phyloP scores from a whole-genome alignment of 306 rosid species.

The Adenanthera pavonina region DNA sequence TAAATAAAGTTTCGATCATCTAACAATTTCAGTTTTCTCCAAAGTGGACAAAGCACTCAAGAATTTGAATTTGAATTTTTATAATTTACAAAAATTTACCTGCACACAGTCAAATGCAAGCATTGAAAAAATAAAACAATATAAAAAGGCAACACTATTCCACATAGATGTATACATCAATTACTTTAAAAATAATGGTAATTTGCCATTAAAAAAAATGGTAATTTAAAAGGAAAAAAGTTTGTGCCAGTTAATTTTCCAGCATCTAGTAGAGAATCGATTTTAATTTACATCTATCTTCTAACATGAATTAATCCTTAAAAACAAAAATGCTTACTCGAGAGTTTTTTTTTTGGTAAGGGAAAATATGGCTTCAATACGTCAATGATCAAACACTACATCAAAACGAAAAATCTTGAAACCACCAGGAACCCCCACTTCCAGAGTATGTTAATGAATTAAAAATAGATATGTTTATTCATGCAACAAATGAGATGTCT shows the following conservation, averaged over 20 bases:
- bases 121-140: neutral
- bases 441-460: conserved; percentile 22
- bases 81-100: neutral
- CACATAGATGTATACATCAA: neutral
- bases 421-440: neutral
- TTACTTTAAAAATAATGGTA: neutral
- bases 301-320: neutral
- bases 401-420: conserved; percentile 2
- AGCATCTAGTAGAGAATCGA: conserved; percentile 15
- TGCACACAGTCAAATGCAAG: neutral
- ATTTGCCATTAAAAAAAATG: neutral
- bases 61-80: neutral
- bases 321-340: neutral
- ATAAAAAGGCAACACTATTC: neutral
- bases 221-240: neutral
- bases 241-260: neutral
- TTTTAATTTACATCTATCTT: conserved; percentile 8
- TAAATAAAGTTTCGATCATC: neutral
- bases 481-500: conserved; percentile 23
- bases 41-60: neutral
- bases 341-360: neutral
- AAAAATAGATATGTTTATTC: conserved; percentile 7
- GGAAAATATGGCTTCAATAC: neutral
- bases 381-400: neutral
- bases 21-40: conserved; percentile 1